These are phyloP conservation scores for Acorus calamus DNA, from an alignment of 106 monocot genomes.

Conservation along the genomic window DNA sequence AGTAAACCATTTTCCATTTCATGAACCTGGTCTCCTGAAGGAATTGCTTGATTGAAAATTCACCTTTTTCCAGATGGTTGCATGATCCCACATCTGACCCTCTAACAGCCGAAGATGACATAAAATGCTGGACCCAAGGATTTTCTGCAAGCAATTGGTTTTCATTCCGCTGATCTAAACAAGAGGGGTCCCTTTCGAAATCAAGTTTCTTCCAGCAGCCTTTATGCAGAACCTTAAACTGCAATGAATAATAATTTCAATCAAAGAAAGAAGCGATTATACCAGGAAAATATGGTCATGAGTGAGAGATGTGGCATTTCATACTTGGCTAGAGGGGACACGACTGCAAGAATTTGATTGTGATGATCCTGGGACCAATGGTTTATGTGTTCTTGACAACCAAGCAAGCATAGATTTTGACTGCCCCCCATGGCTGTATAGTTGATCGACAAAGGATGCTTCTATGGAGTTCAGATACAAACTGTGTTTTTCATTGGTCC, in stretches of 20 bases:
- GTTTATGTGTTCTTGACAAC: not conserved
- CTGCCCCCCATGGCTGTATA: too few relatives aligned
- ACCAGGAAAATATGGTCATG: too few relatives aligned
- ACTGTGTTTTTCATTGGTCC: too few relatives aligned
- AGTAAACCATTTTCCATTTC: slow-evolving; percentile 4
- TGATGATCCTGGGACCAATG: slow-evolving; percentile 4
- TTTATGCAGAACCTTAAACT: slow-evolving; percentile 42
- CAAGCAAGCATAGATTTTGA: too few relatives aligned
- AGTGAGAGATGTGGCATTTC: too few relatives aligned
- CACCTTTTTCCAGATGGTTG: slow-evolving; percentile 5
- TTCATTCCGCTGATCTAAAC: slow-evolving; percentile 14
- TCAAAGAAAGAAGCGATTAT: too few relatives aligned
- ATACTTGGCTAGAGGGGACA: slow-evolving; percentile 34
- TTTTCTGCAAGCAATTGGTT: slow-evolving; percentile 19
- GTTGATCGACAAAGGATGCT: too few relatives aligned
- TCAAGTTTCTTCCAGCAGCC: slow-evolving; percentile 34
- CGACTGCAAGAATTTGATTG: slow-evolving; percentile 9
- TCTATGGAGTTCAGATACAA: too few relatives aligned
- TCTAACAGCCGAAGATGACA: slow-evolving; percentile 12
- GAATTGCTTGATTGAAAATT: slow-evolving; percentile 3
- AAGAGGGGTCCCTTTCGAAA: slow-evolving; percentile 22
- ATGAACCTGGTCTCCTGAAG: not conserved
- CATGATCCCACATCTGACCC: slow-evolving; percentile 3
- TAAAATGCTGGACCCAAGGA: slow-evolving; percentile 62
- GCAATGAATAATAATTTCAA: slow-evolving; percentile 7